Evolutionary conservation across 2,329 filamentous ascomycete genomes (phyloP).

Genomic region (Xylariaceae sp.): DNA sequence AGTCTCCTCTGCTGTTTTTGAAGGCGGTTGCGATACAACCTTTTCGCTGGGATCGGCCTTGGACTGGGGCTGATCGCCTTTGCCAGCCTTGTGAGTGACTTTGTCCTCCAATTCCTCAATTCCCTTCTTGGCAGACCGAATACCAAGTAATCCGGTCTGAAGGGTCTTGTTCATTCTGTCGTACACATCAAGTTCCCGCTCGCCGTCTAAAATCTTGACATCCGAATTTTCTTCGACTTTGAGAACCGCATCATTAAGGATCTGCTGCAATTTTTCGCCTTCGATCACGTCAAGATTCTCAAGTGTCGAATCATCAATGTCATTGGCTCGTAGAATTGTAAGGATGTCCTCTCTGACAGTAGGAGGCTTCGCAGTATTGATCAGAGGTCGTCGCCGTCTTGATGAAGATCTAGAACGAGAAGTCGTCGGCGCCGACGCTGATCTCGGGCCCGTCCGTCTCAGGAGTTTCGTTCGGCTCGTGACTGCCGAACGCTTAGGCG

Average conservation of each 20-base stretch:
- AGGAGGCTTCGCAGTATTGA: slow-evolving; percentile 50
- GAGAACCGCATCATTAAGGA: slow-evolving; percentile 25
- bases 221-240: slow-evolving; percentile 29
- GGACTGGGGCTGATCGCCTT: slow-evolving; percentile 16
- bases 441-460: slow-evolving; percentile 19
- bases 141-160: slow-evolving; percentile 46
- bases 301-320: slow-evolving; percentile 56
- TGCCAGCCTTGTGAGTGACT: slow-evolving; percentile 39
- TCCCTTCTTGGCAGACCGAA: slow-evolving; percentile 49
- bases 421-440: slow-evolving; percentile 27
- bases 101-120: slow-evolving; percentile 54
- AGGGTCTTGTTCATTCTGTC: slow-evolving; percentile 50
- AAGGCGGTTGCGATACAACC: not conserved
- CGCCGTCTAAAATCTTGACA: slow-evolving; percentile 27
- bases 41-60: slow-evolving; percentile 6
- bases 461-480: slow-evolving; percentile 3
- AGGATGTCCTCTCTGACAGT: slow-evolving; percentile 52
- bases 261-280: slow-evolving; percentile 27
- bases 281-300: slow-evolving; percentile 47
- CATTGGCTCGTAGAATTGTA: slow-evolving; percentile 47
- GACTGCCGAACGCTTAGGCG: slow-evolving; percentile 11
- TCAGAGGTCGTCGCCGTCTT: slow-evolving; percentile 41
- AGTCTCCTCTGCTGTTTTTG: slow-evolving; percentile 22
- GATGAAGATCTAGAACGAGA: slow-evolving; percentile 37
- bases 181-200: slow-evolving; percentile 41